Evolutionary conservation across 129 eudicot genomes (phyloP), one percentile per base, ranked within the genome.

Genomic region (Tanacetum coccineum): DNA sequence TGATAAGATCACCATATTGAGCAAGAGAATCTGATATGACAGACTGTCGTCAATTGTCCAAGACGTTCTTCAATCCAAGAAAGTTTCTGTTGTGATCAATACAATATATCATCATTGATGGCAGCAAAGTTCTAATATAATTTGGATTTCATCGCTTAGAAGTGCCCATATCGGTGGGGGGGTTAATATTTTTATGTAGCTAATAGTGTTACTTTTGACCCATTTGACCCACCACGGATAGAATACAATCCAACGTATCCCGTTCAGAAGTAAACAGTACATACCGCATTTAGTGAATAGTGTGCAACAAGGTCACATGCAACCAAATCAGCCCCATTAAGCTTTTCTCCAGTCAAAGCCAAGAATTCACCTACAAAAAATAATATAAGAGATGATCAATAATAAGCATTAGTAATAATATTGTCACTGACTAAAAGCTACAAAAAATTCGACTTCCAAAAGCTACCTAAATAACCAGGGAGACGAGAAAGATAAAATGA

Each of bases 301-400:
- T 87, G 97, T 25, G 96, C 87, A 17, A 86, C 97, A 70, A 91
- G 84, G 50, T 90, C 97, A 46, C 87, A 85, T 13, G 96, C 96
- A 73, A 91, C 70, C 90, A 91, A 79, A 62, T 91, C 97, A 2
- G 67, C 82, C n/a, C 97, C 97, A 78, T 85, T 87, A 18, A 91
- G 86, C 81, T 83, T 87, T 66, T 80, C 88, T 66, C 97, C 93
- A 2, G n/a, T 91, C 14, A 87, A 73, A 62, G 88, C 95, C 85
- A 87, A 83, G 66, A 79, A 91, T 66, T 87, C 96, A 57, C 93
- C 94, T 91, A 80, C 62, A 79, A 60, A 9, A 70, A 30, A 53
- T 22, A 3, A 4, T 25, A 25, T 25, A 78, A 40, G 39, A 9
- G 17, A 69, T 49, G 9, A 11, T 46, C n/a, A 21, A 28, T 11